Evolutionary conservation across 2,329 filamentous ascomycete genomes (phyloP).

Genomic region (Ophiostoma quercus): DNA sequence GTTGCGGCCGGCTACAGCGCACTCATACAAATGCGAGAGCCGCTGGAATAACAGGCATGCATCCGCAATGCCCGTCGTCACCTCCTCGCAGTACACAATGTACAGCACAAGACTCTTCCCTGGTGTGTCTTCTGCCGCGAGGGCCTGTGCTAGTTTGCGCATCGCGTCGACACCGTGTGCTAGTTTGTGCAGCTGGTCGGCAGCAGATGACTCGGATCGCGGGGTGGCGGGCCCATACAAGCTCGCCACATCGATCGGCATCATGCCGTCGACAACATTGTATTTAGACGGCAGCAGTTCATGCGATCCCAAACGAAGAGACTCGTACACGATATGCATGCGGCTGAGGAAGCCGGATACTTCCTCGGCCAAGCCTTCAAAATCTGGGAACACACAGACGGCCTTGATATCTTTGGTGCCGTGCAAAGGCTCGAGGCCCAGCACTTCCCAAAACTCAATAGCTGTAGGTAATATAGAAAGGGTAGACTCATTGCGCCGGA

Average conservation of each 20-base stretch:
- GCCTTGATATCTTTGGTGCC: constrained; percentile 66
- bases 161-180: constrained; percentile 45
- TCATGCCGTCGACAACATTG: constrained; percentile 44
- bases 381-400: constrained; percentile 65
- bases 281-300: constrained; percentile 42
- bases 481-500: constrained; percentile 63
- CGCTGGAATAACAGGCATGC: constrained; percentile 69
- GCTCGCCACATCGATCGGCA: constrained; percentile 41
- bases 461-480: constrained; percentile 71
- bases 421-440: constrained; percentile 66
- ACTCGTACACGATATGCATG: constrained; percentile 66
- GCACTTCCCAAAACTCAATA: constrained; percentile 73
- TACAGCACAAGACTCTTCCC: constrained; percentile 68
- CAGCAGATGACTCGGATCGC: constrained; percentile 43
- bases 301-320: constrained; percentile 65
- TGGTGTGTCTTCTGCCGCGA: constrained; percentile 40
- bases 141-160: constrained; percentile 44
- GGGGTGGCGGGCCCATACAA: constrained; percentile 23
- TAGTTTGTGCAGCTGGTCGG: constrained; percentile 47
- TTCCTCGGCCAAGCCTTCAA: constrained; percentile 56
- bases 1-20: constrained; percentile 32
- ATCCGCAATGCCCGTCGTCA: constrained; percentile 58
- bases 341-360: constrained; percentile 61
- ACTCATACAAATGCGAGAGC: constrained; percentile 61
- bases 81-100: constrained; percentile 64